Evolutionary conservation across 768 basidiomycete genomes (phyloP).

Genomic region (Hypholoma sublateritium): DNA sequence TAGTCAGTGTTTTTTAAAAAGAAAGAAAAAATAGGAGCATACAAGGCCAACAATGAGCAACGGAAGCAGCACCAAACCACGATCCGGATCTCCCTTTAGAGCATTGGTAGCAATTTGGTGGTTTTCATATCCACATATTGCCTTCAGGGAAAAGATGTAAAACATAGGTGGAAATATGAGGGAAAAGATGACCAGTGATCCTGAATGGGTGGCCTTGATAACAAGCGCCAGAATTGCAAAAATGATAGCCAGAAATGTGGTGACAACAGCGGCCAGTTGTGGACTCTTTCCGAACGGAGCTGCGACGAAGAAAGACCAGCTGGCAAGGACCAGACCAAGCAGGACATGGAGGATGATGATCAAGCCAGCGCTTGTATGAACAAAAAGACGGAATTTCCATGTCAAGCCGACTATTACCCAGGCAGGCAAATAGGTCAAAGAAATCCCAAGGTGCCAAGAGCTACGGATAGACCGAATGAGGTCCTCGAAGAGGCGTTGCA

Average conservation of each 20-base stretch:
- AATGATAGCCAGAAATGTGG: slow-evolving; percentile 65
- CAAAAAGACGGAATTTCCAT: slow-evolving; percentile 72
- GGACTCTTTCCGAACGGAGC: slow-evolving; percentile 73
- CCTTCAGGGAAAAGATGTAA: slow-evolving; percentile 70
- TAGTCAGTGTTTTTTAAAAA: background rate
- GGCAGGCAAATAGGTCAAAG: slow-evolving; percentile 69
- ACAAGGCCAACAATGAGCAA: slow-evolving; percentile 67
- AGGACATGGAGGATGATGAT: slow-evolving; percentile 67
- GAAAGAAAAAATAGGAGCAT: slow-evolving; percentile 18
- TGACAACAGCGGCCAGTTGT: slow-evolving; percentile 64
- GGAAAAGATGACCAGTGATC: slow-evolving; percentile 58
- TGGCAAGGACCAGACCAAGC: slow-evolving; percentile 64
- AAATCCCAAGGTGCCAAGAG: slow-evolving; percentile 71
- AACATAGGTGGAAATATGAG: slow-evolving; percentile 75
- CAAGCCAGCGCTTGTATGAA: slow-evolving; percentile 54
- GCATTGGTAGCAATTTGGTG: slow-evolving; percentile 53
- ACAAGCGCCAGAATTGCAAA: slow-evolving; percentile 69
- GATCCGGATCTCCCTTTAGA: slow-evolving; percentile 61
- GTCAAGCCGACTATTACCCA: slow-evolving; percentile 68
- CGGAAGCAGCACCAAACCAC: slow-evolving; percentile 50
- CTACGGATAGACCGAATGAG: slow-evolving; percentile 31
- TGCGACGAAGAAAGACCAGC: slow-evolving; percentile 71
- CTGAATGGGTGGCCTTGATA: slow-evolving; percentile 40
- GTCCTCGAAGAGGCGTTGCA: background rate
- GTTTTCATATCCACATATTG: slow-evolving; percentile 68